Evolutionary conservation across 2,329 filamentous ascomycete genomes (phyloP).

Genomic region (Lachnellula willkommii): DNA sequence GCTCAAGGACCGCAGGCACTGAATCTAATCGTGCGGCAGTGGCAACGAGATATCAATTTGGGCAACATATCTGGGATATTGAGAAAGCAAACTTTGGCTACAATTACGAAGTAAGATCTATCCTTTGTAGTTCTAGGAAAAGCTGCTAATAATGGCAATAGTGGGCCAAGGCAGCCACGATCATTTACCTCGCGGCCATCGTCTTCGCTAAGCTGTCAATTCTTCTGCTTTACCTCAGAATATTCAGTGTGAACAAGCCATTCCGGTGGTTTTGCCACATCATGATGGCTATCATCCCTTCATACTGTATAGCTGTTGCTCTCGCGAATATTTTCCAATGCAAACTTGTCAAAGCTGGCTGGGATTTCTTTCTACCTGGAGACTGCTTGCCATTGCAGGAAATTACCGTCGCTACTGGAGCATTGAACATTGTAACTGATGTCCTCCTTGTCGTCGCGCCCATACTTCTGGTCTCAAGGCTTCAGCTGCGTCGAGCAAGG

Average conservation of each 20-base stretch:
- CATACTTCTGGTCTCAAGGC: not conserved
- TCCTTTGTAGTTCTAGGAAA: too few relatives aligned
- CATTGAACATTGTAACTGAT: not conserved
- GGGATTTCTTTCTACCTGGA: not conserved
- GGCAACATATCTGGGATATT: not conserved
- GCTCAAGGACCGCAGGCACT: too few relatives aligned
- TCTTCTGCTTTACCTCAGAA: not conserved
- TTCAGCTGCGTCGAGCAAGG: not conserved
- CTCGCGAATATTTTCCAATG: not conserved
- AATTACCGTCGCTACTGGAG: not conserved
- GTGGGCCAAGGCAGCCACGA: not conserved
- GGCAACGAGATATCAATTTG: not conserved
- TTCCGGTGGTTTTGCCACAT: not conserved
- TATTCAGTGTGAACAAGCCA: not conserved
- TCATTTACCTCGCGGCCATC: not conserved
- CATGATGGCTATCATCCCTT: not conserved
- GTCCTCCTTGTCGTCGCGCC: not conserved
- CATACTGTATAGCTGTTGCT: not conserved
- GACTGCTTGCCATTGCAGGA: not conserved
- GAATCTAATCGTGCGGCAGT: not conserved
- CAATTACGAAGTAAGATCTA: not conserved
- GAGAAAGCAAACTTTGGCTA: not conserved
- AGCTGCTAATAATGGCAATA: not conserved
- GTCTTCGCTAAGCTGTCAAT: not conserved
- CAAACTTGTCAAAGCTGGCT: not conserved